Evolutionary conservation across 768 basidiomycete genomes (phyloP).

Genomic region (Naganishia vaughanmartiniae): DNA sequence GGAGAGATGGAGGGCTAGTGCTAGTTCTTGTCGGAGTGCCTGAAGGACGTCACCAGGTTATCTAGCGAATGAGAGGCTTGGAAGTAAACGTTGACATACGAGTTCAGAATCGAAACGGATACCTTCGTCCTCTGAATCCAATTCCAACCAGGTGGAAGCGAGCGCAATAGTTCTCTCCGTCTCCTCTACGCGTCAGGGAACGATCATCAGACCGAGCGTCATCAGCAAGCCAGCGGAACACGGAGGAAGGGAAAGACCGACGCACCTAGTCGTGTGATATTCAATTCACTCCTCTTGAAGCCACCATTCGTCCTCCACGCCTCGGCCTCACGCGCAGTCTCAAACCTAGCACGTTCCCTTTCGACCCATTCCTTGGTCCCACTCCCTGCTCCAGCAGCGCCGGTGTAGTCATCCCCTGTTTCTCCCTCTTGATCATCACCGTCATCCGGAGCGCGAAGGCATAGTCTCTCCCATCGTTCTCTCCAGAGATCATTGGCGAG

Average conservation of each 20-base stretch:
- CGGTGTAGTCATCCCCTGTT: conserved; percentile 5
- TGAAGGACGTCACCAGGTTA: conserved; percentile 43
- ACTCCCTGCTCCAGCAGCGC: background rate
- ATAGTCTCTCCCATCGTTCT: conserved; percentile 83
- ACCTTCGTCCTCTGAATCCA: conserved; percentile 89
- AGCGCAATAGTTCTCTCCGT: conserved; percentile 62
- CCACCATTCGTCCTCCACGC: conserved; percentile 78
- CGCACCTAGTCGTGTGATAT: conserved; percentile 80
- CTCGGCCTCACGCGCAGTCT: conserved; percentile 65
- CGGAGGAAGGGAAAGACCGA: conserved; percentile 29
- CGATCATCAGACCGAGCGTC: background rate
- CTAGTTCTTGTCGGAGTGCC: conserved; percentile 89
- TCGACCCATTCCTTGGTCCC: conserved; percentile 45
- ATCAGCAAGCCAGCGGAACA: conserved; percentile 6
- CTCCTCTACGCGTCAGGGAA: conserved; percentile 43
- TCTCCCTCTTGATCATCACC: conserved; percentile 35
- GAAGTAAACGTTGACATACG: conserved; percentile 56
- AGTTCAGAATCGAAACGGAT: conserved; percentile 94
- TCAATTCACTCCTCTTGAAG: conserved; percentile 80
- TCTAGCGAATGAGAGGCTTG: background rate
- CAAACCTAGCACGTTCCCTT: conserved; percentile 43
- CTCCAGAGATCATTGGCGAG: conserved; percentile 86
- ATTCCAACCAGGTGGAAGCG: conserved; percentile 89
- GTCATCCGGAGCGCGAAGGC: conserved; percentile 56
- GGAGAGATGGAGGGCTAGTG: conserved; percentile 89